phyloP scores from a whole-genome alignment of 805 yeast species.

The Priceomyces fermenticarens region DNA sequence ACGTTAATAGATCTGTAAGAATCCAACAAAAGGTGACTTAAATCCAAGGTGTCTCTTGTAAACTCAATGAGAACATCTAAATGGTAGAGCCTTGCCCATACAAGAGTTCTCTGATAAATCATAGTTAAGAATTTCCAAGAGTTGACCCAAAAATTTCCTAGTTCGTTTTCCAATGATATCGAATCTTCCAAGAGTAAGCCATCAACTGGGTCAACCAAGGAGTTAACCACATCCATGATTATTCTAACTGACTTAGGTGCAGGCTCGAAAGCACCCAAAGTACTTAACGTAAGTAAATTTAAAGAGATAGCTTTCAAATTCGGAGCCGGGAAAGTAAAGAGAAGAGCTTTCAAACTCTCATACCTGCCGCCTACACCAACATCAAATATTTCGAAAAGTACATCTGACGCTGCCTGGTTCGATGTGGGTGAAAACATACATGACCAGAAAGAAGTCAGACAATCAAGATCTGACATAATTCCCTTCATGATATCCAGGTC shows the following conservation, averaged over 20 bases:
- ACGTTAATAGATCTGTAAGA: slow-evolving; percentile 49
- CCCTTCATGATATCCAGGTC: slow-evolving; percentile 22
- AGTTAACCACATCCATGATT: slow-evolving; percentile 66
- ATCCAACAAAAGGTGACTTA: slow-evolving; percentile 65
- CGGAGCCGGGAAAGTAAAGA: slow-evolving; percentile 40
- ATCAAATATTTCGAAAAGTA: slow-evolving; percentile 74
- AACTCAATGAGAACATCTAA: slow-evolving; percentile 66
- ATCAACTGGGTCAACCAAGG: slow-evolving; percentile 61
- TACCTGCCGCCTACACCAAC: slow-evolving; percentile 60
- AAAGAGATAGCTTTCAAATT: slow-evolving; percentile 49
- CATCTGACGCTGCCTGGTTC: slow-evolving; percentile 67
- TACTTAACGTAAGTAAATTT: slow-evolving; percentile 44
- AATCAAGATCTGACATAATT: slow-evolving; percentile 24
- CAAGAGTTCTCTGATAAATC: slow-evolving; percentile 63
- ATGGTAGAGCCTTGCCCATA: slow-evolving; percentile 71
- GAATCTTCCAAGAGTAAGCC: slow-evolving; percentile 43
- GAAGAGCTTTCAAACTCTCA: slow-evolving; percentile 63
- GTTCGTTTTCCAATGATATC: slow-evolving; percentile 8
- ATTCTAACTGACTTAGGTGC: slow-evolving; percentile 73
- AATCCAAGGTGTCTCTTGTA: slow-evolving; percentile 81
- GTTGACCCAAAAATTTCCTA: slow-evolving; percentile 55
- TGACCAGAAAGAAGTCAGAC: slow-evolving; percentile 69
- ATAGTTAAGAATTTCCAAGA: slow-evolving; percentile 73
- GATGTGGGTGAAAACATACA: slow-evolving; percentile 66
- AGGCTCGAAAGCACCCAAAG: slow-evolving; percentile 59